Base-by-base conservation (phyloP, 2,329 filamentous ascomycete genomes). In the Ophiostoma sp. region DNA sequence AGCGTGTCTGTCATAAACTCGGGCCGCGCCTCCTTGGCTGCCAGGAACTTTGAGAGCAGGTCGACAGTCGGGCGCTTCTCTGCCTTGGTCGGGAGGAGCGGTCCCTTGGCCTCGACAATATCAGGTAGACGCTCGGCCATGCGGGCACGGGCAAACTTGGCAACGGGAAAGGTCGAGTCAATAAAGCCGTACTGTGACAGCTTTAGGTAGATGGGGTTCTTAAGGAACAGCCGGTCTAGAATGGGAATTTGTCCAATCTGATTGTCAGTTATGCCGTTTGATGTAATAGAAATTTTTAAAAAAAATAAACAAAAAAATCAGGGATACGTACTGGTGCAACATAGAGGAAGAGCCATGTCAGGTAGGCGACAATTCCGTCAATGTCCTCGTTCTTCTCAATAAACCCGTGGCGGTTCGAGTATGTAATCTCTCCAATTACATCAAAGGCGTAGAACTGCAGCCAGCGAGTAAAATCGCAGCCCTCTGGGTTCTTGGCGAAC, bases 361-460 rank as follows among this genome's bases (percentile, higher is more conserved):
- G 78, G 75, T 90, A 91, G 0, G 78, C 80, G 4, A 93, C 85
- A 68, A 93, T 93, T 0, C 90, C 90, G 72, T 92, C 90, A 15
- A 94, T 87, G 73, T 94, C 91, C 76, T 89, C 84, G 68, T 92
- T 89, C 76, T 86, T 84, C 77, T 94, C 90, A 1, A 94, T 80
- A 73, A 94, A 94, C 0, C 91, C 91, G 71, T 93, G 85, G 0
- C 89, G 83, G 77, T 91, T 91, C 77, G 87, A 88, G 79, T 91
- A 93, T 0, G 90, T 93, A 75, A 93, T 86, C 72, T 91, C 88
- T 6, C 90, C 90, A 72, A 93, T 93, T 17, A 93, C 90, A 76
- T 94, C 91, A 75, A 94, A 94, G 0, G 91, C 91, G 74, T 91
- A 93, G 76, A 89, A 93, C 76, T 94, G 91, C 71, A 94, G 80